A percentile compares a stretch with the other conserved stretches of the same genome.
Conservation (phyloP, 164 flowering plant species). For the Dillenia suffruticosa region DNA sequence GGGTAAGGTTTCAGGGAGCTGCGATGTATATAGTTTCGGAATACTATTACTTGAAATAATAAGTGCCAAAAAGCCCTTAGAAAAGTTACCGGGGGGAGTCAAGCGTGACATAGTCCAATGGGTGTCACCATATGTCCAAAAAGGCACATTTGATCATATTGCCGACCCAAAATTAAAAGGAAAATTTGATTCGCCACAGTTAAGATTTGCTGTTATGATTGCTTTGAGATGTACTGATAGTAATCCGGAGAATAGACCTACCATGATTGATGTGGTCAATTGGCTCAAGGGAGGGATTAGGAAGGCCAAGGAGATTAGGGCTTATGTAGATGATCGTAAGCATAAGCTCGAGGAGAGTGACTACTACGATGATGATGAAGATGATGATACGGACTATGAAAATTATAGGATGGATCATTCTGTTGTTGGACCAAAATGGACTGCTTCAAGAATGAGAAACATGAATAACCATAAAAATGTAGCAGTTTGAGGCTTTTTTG, state of each 20-base stretch:
- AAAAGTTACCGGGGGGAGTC: constrained; percentile 51
- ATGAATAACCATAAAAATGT: too few relatives aligned
- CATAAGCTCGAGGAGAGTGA: constrained; percentile 16
- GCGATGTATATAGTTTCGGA: constrained; percentile 83
- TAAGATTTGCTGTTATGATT: constrained; percentile 23
- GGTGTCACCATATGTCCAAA: constrained; percentile 51
- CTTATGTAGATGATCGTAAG: not conserved
- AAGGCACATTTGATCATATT: constrained; percentile 38
- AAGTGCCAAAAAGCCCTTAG: constrained; percentile 55
- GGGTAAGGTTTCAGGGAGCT: constrained; percentile 83
- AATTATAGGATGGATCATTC: constrained; percentile 3
- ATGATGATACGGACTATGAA: constrained; percentile 10
- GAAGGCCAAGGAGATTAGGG: constrained; percentile 26
- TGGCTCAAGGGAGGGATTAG: constrained; percentile 37
- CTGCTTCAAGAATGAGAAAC: constrained; percentile 8
- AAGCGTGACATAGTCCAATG: constrained; percentile 70
- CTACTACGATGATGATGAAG: constrained; percentile 12
- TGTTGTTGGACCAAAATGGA: constrained; percentile 8
- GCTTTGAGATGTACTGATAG: constrained; percentile 49
- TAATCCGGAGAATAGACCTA: constrained; percentile 52
- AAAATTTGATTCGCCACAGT: constrained; percentile 29
- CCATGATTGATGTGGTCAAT: constrained; percentile 52
- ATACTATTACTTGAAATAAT: constrained; percentile 58
- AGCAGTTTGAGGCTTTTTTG: too few relatives aligned
- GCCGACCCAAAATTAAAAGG: constrained; percentile 63